Percentiles rank a stretch among this genome's conserved stretches.
phyloP scores from a whole-genome alignment of 169 alveolate genomes.

The Plasmodium gonderi region DNA sequence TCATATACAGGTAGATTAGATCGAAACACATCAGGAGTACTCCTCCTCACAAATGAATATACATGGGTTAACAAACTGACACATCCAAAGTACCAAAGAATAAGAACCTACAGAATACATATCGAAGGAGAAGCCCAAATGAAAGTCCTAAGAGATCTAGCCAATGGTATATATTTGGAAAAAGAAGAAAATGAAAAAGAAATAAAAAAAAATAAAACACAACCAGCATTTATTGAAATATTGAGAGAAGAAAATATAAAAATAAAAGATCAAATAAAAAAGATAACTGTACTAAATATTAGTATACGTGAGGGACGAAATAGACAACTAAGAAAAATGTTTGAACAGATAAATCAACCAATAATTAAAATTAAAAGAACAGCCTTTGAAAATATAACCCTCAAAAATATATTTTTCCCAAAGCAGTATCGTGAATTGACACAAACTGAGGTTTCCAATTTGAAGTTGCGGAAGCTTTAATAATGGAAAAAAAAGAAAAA shows the following conservation, averaged over 20 bases:
- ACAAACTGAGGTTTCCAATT: constrained; percentile 29
- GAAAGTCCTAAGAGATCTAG: constrained; percentile 57
- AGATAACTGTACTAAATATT: constrained; percentile 44
- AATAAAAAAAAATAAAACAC: constrained; percentile 21
- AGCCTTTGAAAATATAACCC: constrained; percentile 71
- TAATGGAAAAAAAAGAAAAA: background rate
- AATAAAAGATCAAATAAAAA: constrained; percentile 51
- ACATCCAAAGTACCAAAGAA: constrained; percentile 68
- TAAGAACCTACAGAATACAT: constrained; percentile 62
- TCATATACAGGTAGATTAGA: constrained; percentile 68
- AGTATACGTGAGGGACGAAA: constrained; percentile 74
- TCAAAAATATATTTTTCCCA: constrained; percentile 50
- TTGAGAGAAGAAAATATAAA: constrained; percentile 59
- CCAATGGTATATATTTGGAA: constrained; percentile 47
- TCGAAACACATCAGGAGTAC: constrained; percentile 70
- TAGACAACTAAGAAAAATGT: constrained; percentile 73
- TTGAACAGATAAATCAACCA: constrained; percentile 74
- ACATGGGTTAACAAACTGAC: constrained; percentile 67
- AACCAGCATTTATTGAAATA: constrained; percentile 74
- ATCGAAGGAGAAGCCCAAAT: constrained; percentile 63
- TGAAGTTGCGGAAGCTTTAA: constrained; percentile 31
- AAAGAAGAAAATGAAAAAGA: background rate
- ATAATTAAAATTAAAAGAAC: constrained; percentile 69
- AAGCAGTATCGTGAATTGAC: constrained; percentile 69
- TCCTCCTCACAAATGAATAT: constrained; percentile 64